A percentile compares a stretch with the other conserved stretches of the same genome.
These are phyloP conservation scores for Ananas comosus DNA, from an alignment of 176 grass and related monocot species.

Conservation along the genomic window DNA sequence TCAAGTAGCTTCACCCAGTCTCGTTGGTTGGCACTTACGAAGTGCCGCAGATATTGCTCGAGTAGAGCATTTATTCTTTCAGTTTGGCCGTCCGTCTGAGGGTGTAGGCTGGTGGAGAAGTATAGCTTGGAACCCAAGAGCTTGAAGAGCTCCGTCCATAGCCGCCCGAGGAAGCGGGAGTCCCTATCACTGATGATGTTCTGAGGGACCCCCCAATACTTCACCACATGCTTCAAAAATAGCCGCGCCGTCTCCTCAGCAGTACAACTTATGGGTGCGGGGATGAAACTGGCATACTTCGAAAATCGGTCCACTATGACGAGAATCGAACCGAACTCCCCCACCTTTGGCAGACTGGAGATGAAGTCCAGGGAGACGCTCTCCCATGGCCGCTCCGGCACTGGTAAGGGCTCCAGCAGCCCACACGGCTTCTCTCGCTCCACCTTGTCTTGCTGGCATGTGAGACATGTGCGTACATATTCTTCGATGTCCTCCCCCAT, in stretches of 20 bases:
- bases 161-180: neutral
- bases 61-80: neutral
- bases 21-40: neutral
- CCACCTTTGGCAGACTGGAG: neutral
- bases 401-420: neutral
- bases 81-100: neutral
- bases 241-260: neutral
- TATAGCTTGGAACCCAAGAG: neutral
- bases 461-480: neutral
- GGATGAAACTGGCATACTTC: neutral
- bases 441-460: conserved; percentile 1
- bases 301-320: neutral
- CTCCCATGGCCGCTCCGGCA: neutral
- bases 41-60: neutral
- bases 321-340: neutral
- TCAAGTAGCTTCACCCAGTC: no score
- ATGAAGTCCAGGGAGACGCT: neutral
- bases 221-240: neutral
- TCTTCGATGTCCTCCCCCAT: neutral
- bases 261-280: no score
- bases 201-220: neutral
- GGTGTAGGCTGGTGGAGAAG: neutral
- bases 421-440: neutral
- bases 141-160: neutral
- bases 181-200: neutral